Evolutionary conservation across 768 basidiomycete species (phyloP).

Genomic region (Pilatotrama ljubarskyi): DNA sequence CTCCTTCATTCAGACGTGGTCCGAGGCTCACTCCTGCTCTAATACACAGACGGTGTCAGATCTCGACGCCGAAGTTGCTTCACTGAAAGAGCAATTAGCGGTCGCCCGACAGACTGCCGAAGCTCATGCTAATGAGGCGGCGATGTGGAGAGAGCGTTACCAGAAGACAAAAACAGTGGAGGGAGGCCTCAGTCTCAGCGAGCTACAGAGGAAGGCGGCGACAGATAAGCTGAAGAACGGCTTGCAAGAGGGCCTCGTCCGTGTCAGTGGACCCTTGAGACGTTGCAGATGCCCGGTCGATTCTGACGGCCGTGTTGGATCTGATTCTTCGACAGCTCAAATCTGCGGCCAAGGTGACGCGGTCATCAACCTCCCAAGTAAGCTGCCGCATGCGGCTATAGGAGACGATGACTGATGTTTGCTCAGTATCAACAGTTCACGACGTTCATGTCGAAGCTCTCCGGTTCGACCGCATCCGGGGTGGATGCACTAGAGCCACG

Average conservation of each 20-base stretch:
- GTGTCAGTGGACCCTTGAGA: too few relatives aligned
- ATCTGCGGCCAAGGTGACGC: too few relatives aligned
- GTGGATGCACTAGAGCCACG: neutral
- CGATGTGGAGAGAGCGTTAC: neutral
- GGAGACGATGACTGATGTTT: too few relatives aligned
- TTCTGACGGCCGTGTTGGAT: too few relatives aligned
- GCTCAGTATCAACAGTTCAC: neutral
- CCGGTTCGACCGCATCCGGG: neutral
- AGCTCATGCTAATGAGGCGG: neutral
- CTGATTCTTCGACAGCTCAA: too few relatives aligned
- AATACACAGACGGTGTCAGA: neutral
- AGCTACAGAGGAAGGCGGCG: neutral
- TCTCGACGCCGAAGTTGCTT: neutral
- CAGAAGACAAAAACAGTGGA: neutral
- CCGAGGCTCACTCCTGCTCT: too few relatives aligned
- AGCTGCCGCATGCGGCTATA: too few relatives aligned
- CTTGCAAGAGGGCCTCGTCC: too few relatives aligned
- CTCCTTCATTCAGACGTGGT: too few relatives aligned
- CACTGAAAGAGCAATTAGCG: neutral
- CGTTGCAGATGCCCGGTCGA: too few relatives aligned
- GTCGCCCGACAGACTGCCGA: neutral
- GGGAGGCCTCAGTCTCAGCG: neutral
- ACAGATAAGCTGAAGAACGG: too few relatives aligned
- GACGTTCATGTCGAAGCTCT: constrained; percentile 1
- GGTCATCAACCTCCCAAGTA: too few relatives aligned